These are phyloP conservation scores for Penicillium argentinense DNA, from an alignment of 495 filamentous ascomycete genomes.

Conservation along the genomic window DNA sequence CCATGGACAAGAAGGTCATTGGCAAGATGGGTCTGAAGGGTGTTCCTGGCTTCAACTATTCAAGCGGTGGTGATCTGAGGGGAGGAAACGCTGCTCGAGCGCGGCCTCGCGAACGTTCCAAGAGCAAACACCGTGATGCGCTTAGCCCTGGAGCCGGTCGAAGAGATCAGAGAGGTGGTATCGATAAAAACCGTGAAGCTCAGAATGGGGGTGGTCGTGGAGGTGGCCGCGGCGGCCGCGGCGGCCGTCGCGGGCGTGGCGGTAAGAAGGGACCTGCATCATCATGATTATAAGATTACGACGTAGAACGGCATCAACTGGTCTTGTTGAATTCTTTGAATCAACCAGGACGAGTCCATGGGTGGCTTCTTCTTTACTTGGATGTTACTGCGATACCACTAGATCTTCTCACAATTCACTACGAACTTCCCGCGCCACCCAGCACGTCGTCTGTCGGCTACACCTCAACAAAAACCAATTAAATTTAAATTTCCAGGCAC, in stretches of 20 bases:
- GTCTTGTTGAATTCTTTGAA: too few relatives aligned
- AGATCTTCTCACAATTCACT: too few relatives aligned
- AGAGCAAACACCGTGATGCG: slow-evolving; percentile 27
- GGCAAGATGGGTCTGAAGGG: slow-evolving; percentile 53
- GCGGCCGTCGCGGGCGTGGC: slow-evolving; percentile 20
- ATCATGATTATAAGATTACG: too few relatives aligned
- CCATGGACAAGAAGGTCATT: slow-evolving; percentile 46
- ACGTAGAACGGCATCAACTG: too few relatives aligned
- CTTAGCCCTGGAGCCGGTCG: slow-evolving; percentile 33
- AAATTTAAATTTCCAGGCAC: too few relatives aligned
- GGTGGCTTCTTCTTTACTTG: too few relatives aligned
- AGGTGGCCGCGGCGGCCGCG: slow-evolving; percentile 15
- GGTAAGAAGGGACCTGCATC: not conserved
- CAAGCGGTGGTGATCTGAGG: slow-evolving; percentile 16
- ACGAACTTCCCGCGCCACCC: too few relatives aligned
- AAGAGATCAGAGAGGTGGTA: slow-evolving; percentile 11
- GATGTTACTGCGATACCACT: too few relatives aligned
- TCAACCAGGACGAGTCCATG: too few relatives aligned
- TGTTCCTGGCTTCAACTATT: slow-evolving; percentile 45
- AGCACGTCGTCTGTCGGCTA: too few relatives aligned
- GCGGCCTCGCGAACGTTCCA: slow-evolving; percentile 6
- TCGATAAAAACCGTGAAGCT: slow-evolving; percentile 13
- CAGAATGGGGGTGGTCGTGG: slow-evolving; percentile 20
- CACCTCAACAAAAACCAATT: too few relatives aligned
- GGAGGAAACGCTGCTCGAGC: slow-evolving; percentile 5